Evolutionary conservation across 257 asterid genomes (phyloP).

Genomic region (Gentiana dahurica): DNA sequence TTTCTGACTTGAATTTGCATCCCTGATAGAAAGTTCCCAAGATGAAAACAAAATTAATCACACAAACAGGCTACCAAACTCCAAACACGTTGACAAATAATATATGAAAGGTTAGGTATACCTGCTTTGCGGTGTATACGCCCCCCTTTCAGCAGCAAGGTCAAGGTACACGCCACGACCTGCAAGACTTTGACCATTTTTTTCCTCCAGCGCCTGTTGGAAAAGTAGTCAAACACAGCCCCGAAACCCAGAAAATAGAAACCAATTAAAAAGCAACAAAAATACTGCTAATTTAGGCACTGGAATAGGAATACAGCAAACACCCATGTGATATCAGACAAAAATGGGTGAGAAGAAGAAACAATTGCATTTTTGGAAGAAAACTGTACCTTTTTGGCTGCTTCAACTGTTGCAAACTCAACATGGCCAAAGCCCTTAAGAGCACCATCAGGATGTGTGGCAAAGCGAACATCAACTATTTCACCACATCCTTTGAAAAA

Average conservation of each 20-base stretch:
- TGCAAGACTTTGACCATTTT: conserved; percentile 59
- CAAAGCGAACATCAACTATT: conserved; percentile 54
- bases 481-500: conserved; percentile 76
- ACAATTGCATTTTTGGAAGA: not conserved
- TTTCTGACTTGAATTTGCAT: conserved; percentile 35
- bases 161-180: conserved; percentile 67
- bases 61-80: too few relatives aligned
- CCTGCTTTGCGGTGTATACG: conserved; percentile 50
- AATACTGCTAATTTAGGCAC: too few relatives aligned
- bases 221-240: not conserved
- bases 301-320: too few relatives aligned
- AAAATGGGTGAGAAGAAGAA: too few relatives aligned
- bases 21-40: conserved; percentile 20
- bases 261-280: too few relatives aligned
- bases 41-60: too few relatives aligned
- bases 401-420: conserved; percentile 66
- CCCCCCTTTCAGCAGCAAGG: conserved; percentile 50
- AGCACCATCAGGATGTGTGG: conserved; percentile 35
- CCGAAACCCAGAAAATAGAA: too few relatives aligned
- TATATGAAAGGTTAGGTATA: conserved; percentile 14
- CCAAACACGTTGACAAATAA: not conserved
- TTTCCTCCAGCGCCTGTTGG: conserved; percentile 39
- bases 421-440: conserved; percentile 90
- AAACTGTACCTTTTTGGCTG: conserved; percentile 51
- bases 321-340: too few relatives aligned